phyloP scores from a whole-genome alignment of 2,329 filamentous ascomycete species.

The Spiromastix sp. region DNA sequence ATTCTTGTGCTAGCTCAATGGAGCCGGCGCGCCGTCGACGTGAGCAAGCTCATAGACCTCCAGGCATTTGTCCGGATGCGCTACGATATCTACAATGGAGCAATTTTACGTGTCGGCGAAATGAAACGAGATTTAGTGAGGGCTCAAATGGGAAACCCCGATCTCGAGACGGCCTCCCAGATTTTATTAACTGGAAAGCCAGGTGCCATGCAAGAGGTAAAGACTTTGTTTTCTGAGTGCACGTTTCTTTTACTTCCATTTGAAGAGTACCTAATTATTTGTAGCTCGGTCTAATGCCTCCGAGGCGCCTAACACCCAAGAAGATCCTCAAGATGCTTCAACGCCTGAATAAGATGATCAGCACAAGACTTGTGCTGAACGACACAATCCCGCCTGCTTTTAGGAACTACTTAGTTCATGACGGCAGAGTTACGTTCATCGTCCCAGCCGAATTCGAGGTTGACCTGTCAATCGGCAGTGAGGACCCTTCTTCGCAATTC shows the following conservation, averaged over 20 bases:
- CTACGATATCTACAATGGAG: conserved; percentile 48
- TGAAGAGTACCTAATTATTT: conserved; percentile 8
- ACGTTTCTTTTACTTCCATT: neutral
- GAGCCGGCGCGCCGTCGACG: conserved; percentile 67
- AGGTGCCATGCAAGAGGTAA: conserved; percentile 67
- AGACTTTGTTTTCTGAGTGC: conserved; percentile 14
- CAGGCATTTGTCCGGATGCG: conserved; percentile 61
- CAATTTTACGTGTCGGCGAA: conserved; percentile 54
- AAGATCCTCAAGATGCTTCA: conserved; percentile 65
- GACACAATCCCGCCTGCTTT: conserved; percentile 75
- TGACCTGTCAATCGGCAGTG: conserved; percentile 80
- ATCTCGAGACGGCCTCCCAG: conserved; percentile 80
- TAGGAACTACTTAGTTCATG: conserved; percentile 63
- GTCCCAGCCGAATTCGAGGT: conserved; percentile 82
- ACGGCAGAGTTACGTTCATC: conserved; percentile 82
- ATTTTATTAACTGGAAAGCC: conserved; percentile 69
- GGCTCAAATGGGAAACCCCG: conserved; percentile 76
- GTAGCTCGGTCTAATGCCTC: conserved; percentile 66
- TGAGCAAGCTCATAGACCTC: conserved; percentile 82
- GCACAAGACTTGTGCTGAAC: conserved; percentile 72
- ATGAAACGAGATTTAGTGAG: conserved; percentile 62
- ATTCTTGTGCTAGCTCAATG: conserved; percentile 82
- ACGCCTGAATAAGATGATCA: conserved; percentile 73
- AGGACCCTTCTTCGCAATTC: conserved; percentile 73
- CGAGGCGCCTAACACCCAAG: conserved; percentile 58